Evolutionary conservation across 305 asterid genomes (phyloP).

Genomic region (Fraxinus nigra): DNA sequence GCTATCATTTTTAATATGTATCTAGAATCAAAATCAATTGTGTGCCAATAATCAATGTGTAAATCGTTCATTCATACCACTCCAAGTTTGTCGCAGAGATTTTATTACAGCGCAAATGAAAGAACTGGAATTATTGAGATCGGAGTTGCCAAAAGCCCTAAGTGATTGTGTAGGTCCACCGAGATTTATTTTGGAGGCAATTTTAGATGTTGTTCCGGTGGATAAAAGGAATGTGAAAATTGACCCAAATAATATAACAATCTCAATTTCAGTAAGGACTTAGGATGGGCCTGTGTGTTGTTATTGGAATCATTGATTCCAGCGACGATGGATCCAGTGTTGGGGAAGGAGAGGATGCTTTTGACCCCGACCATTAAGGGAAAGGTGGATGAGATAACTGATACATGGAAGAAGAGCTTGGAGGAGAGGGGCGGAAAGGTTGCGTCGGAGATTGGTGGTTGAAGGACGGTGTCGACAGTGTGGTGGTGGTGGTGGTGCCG

Average conservation of each 20-base stretch:
- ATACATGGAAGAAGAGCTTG: slow-evolving; percentile 92
- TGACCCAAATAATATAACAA: slow-evolving; percentile 9
- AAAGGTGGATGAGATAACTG: slow-evolving; percentile 81
- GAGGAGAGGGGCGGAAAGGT: slow-evolving; percentile 84
- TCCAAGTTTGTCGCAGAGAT: slow-evolving; percentile 54
- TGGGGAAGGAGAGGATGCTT: slow-evolving; percentile 89
- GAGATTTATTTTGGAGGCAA: slow-evolving; percentile 80
- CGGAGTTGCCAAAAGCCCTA: slow-evolving; percentile 65
- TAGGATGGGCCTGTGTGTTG: slow-evolving; percentile 99
- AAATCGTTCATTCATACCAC: no score
- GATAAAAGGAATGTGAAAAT: slow-evolving; percentile 34
- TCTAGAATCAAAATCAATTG: no score
- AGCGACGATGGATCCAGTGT: slow-evolving; percentile 81
- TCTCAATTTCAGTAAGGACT: slow-evolving; percentile 43
- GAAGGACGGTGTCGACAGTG: no score
- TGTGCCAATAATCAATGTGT: no score
- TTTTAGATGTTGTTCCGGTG: slow-evolving; percentile 85
- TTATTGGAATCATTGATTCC: slow-evolving; percentile 88
- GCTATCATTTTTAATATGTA: no score
- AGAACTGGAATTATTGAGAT: slow-evolving; percentile 63
- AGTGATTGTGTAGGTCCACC: slow-evolving; percentile 87
- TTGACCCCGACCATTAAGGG: slow-evolving; percentile 79
- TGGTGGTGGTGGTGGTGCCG: no score
- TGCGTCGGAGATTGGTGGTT: no score
- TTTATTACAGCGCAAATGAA: slow-evolving; percentile 70